A percentile compares a stretch with the other conserved stretches of the same genome.
Conservation (phyloP, 495 filamentous ascomycete species). For the Staphylotrichum longicolle region DNA sequence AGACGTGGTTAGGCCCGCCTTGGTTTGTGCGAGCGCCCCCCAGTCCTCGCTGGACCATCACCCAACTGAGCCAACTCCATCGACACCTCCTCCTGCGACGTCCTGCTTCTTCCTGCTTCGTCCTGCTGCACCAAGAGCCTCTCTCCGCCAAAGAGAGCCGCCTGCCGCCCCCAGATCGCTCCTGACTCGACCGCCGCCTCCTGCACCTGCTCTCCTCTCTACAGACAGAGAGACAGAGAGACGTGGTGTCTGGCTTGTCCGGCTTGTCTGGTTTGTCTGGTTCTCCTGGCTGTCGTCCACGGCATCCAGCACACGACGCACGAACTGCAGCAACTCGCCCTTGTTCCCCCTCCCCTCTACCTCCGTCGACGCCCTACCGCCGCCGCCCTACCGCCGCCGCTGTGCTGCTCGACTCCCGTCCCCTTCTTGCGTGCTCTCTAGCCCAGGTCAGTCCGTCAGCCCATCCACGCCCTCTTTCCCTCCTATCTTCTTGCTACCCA, state of each 20-base stretch:
- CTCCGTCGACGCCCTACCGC: conserved; percentile 37
- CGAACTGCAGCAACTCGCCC: conserved; percentile 19
- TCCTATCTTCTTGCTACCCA: conserved; percentile 22
- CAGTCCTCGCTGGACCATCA: conserved; percentile 5
- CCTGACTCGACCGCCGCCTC: conserved; percentile 23
- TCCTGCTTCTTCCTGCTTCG: conserved; percentile 22
- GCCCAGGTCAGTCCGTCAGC: conserved; percentile 23
- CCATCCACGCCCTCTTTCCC: conserved; percentile 19
- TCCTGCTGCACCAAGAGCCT: conserved; percentile 20
- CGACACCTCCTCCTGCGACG: conserved; percentile 16
- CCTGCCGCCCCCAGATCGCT: conserved; percentile 13
- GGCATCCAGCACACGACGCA: conserved; percentile 29
- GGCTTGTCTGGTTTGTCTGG: background rate
- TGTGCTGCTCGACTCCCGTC: conserved; percentile 26
- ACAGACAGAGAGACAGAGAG: background rate
- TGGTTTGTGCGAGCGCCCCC: conserved; percentile 28
- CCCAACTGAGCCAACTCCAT: background rate
- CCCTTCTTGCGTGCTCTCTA: conserved; percentile 16
- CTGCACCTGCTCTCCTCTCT: conserved; percentile 13
- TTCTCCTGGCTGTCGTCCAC: conserved; percentile 20
- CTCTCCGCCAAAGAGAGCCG: conserved; percentile 35
- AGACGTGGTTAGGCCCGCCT: conserved; percentile 40
- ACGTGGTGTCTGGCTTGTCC: conserved; percentile 9
- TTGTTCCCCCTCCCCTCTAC: conserved; percentile 12
- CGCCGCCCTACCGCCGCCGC: conserved; percentile 20